Percentiles rank a stretch among this genome's conserved stretches.
phyloP scores from a whole-genome alignment of 1,139 yeast species.

The Lodderomyces margitis region DNA sequence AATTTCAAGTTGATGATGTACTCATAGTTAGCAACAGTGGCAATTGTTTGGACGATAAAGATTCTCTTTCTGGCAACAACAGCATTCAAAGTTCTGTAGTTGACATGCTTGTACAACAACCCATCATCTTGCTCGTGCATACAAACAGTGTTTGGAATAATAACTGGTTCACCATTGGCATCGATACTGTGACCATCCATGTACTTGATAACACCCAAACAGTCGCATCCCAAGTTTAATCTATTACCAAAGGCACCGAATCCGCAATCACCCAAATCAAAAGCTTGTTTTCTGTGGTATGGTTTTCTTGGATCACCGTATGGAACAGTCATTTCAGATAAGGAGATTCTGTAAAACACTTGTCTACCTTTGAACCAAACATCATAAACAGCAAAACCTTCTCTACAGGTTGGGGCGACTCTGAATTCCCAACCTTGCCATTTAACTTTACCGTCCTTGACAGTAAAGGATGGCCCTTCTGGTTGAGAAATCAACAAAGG shows the following conservation, averaged over 20 bases:
- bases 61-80: constrained; percentile 85
- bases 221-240: constrained; percentile 80
- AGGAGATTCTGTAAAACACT: constrained; percentile 71
- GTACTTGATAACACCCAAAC: constrained; percentile 84
- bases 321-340: constrained; percentile 91
- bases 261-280: constrained; percentile 89
- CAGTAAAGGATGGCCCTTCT: constrained; percentile 79
- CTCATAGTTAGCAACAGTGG: constrained; percentile 90
- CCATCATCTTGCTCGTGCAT: constrained; percentile 86
- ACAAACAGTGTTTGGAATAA: constrained; percentile 75
- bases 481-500: constrained; percentile 79
- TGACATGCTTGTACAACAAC: constrained; percentile 77
- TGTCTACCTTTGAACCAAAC: constrained; percentile 80
- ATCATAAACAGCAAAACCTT: constrained; percentile 80
- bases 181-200: constrained; percentile 64
- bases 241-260: constrained; percentile 80
- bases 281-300: constrained; percentile 88
- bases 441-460: constrained; percentile 59
- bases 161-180: constrained; percentile 61
- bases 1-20: constrained; percentile 76
- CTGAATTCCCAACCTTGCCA: constrained; percentile 95
- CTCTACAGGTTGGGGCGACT: constrained; percentile 73
- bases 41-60: constrained; percentile 79
- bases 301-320: constrained; percentile 92
- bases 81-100: constrained; percentile 72